A percentile compares a stretch with the other conserved stretches of the same genome.
Evolutionary conservation across 2,329 filamentous ascomycete species (phyloP).

Genomic region (Aspergillus persii): DNA sequence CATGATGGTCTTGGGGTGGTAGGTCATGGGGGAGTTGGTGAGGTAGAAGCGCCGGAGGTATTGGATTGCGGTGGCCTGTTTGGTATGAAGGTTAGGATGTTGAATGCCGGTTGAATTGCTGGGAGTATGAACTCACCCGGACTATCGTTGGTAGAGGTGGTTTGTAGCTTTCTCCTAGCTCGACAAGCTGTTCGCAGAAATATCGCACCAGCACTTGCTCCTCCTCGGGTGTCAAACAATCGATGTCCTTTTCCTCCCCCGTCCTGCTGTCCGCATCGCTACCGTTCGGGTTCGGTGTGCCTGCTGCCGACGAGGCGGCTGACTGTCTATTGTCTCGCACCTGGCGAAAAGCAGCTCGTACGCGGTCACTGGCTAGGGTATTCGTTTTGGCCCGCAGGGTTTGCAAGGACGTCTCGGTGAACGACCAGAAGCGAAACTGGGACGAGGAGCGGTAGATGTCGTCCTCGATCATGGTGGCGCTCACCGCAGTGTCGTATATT

Average conservation of each 20-base stretch:
- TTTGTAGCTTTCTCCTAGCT: conserved; percentile 59
- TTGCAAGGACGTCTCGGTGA: conserved; percentile 69
- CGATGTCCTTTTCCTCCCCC: conserved; percentile 51
- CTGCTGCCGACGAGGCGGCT: conserved; percentile 31
- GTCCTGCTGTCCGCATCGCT: conserved; percentile 34
- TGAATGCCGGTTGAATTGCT: neutral
- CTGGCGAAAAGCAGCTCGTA: conserved; percentile 57
- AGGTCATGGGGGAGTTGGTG: conserved; percentile 94
- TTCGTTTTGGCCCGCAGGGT: conserved; percentile 77
- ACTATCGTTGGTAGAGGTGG: conserved; percentile 57
- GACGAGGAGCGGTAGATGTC: conserved; percentile 85
- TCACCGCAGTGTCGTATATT: neutral
- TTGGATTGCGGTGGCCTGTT: conserved; percentile 74
- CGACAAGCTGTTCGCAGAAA: conserved; percentile 64
- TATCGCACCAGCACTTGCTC: conserved; percentile 78
- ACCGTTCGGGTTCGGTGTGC: conserved; percentile 29
- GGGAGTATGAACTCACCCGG: conserved; percentile 45
- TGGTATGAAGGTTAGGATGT: neutral
- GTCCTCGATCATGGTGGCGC: conserved; percentile 73
- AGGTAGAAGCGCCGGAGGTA: conserved; percentile 95
- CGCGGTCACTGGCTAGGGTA: conserved; percentile 68
- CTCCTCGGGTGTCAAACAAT: conserved; percentile 79
- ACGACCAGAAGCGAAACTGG: conserved; percentile 92
- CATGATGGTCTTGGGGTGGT: conserved; percentile 84
- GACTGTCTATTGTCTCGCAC: conserved; percentile 37